phyloP scores from a whole-genome alignment of 176 grass and related monocot genomes.

The Lolium rigidum region DNA sequence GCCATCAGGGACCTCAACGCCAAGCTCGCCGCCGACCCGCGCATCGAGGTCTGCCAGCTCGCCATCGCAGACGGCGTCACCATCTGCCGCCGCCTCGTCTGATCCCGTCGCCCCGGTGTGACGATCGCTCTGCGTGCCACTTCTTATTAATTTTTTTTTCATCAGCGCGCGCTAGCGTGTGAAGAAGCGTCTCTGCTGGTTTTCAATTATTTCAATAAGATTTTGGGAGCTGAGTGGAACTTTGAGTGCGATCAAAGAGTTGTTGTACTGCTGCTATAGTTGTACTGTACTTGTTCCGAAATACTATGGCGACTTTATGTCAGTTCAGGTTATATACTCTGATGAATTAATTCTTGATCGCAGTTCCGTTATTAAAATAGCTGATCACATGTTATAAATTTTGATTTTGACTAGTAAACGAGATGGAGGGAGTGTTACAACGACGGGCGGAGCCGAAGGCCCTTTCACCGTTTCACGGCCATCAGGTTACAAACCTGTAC shows the following conservation, averaged over 20 bases:
- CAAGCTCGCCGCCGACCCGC: slow-evolving; percentile 30
- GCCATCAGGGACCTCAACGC: slow-evolving; percentile 27
- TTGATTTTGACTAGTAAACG: too few relatives aligned
- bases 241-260: neutral
- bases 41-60: slow-evolving; percentile 31
- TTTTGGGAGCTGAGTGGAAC: neutral
- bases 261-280: neutral
- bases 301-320: neutral
- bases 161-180: neutral
- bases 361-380: too few relatives aligned
- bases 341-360: neutral
- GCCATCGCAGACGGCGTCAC: slow-evolving; percentile 29
- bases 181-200: neutral
- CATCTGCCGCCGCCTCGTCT: slow-evolving; percentile 28
- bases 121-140: neutral
- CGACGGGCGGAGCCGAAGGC: too few relatives aligned
- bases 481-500: too few relatives aligned
- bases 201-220: neutral
- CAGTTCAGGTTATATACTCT: neutral
- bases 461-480: too few relatives aligned
- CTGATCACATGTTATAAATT: too few relatives aligned
- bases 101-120: neutral
- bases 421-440: too few relatives aligned
- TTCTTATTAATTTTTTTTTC: neutral
- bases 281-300: neutral